Base-by-base conservation (phyloP, 2,329 filamentous ascomycete genomes). In the Cephalotrichum gorgonifer region DNA sequence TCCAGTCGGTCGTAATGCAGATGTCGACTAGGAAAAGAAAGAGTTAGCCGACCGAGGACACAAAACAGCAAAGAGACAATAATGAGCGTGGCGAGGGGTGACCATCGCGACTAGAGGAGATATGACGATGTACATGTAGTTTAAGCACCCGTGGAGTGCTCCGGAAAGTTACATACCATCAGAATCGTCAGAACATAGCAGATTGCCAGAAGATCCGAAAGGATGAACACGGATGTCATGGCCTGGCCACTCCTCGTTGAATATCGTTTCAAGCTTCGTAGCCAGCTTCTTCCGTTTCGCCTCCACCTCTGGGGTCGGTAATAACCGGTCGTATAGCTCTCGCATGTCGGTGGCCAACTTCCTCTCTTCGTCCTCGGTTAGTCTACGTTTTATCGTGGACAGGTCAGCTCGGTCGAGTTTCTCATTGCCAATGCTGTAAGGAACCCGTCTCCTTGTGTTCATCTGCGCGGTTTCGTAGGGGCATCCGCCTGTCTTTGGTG, bases 171-270 rank as follows among this genome's bases (percentile, higher is more conserved):
- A 72, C 82, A 58, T 72, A 95, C 89, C 88, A 71, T 98, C 93
- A 47, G 93, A 98, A 62, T 96, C 89, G 65, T 88, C 90, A 30
- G 91, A 95, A 66, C 89, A 96, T 50, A 98, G 72, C 64, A 93
- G 71, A 65, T 98, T 98, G 44, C 93, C 93, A 4, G 93, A 97
- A 5, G 93, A 97, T n/a, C 93, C 93, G 75, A 98, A 98, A 15
- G 97, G 81, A 63, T 93, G 85, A 31, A 96, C 93, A 56, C 79
- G 83, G 60, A 96, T 96, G 53, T 94, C 78, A 59, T 88, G 85
- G 1, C 86, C 88, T 1, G 93, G 93, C 88, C 91, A 98, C 62
- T 94, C 82, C 7, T 86, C 78, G 59, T 94, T 93, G 62, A 98
- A 81, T 38, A 97, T 79, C 56, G 78, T 83, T 66, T 95, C 86